A percentile compares a stretch with the other conserved stretches of the same genome.
Evolutionary conservation across 805 yeast genomes (phyloP).

Genomic region (Yarrowia sp.): DNA sequence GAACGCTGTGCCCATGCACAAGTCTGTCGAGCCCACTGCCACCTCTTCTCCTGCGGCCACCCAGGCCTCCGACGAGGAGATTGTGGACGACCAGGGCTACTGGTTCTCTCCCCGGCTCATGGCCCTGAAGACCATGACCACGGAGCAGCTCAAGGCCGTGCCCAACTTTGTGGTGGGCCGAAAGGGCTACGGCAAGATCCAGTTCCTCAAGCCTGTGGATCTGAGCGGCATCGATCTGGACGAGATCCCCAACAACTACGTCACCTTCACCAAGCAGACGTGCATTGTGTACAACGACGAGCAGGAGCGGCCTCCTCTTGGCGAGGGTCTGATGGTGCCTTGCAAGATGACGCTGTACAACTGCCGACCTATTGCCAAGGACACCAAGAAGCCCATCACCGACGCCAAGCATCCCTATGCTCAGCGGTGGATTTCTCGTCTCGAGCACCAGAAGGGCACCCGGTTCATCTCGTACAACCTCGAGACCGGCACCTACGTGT

Average conservation of each 20-base stretch:
- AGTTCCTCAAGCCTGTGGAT: conserved; percentile 80
- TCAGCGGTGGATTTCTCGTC: conserved; percentile 61
- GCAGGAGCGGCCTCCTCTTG: conserved; percentile 57
- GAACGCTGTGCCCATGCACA: background rate
- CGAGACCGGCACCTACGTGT: conserved; percentile 49
- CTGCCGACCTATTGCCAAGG: conserved; percentile 76
- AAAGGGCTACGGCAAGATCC: conserved; percentile 69
- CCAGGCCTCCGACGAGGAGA: conserved; percentile 41
- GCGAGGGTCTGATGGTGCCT: conserved; percentile 81
- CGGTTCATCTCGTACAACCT: conserved; percentile 77
- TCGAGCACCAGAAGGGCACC: conserved; percentile 58
- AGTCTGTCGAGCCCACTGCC: conserved; percentile 3
- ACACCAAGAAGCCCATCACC: conserved; percentile 66
- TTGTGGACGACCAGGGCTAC: conserved; percentile 69
- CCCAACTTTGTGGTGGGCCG: conserved; percentile 73
- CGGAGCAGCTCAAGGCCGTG: conserved; percentile 64
- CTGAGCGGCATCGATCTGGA: conserved; percentile 55
- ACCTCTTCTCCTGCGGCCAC: background rate
- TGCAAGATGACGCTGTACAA: conserved; percentile 71
- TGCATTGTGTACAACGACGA: conserved; percentile 74
- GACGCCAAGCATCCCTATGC: conserved; percentile 76
- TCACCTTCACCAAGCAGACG: conserved; percentile 57
- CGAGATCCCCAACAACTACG: conserved; percentile 62
- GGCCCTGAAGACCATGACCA: conserved; percentile 56
- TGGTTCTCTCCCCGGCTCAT: conserved; percentile 80